Evolutionary conservation across 1,139 yeast species (phyloP).

Genomic region (Komagataea norvegica): DNA sequence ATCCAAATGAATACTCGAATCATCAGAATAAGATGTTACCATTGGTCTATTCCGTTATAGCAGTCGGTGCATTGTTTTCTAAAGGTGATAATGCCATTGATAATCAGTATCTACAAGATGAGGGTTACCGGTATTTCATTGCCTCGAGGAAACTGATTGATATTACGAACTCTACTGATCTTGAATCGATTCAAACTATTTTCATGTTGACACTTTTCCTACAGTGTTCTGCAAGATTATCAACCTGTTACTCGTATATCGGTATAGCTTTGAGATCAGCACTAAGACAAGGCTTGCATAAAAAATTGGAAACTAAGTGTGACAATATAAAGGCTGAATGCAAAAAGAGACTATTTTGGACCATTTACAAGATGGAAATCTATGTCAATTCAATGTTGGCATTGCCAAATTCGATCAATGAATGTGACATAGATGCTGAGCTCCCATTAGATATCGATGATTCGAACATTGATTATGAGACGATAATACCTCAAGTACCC

Average conservation of each 20-base stretch:
- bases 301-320: conserved; percentile 38
- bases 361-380: conserved; percentile 84
- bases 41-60: conserved; percentile 65
- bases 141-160: conserved; percentile 79
- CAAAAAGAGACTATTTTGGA: conserved; percentile 79
- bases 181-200: conserved; percentile 70
- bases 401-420: conserved; percentile 53
- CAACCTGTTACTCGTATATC: conserved; percentile 84
- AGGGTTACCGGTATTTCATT: conserved; percentile 76
- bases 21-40: conserved; percentile 77
- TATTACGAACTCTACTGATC: conserved; percentile 55
- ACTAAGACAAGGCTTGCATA: conserved; percentile 75
- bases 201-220: conserved; percentile 65
- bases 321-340: conserved; percentile 74
- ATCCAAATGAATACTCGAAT: conserved; percentile 63
- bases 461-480: conserved; percentile 63
- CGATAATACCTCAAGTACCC: conserved; percentile 28
- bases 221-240: conserved; percentile 82
- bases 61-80: conserved; percentile 69
- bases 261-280: conserved; percentile 86
- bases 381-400: conserved; percentile 86
- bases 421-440: conserved; percentile 81
- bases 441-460: conserved; percentile 79
- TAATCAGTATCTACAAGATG: conserved; percentile 54
- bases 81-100: conserved; percentile 39